Conservation (phyloP, 768 basidiomycete species). For the Mrakia blollopis region DNA sequence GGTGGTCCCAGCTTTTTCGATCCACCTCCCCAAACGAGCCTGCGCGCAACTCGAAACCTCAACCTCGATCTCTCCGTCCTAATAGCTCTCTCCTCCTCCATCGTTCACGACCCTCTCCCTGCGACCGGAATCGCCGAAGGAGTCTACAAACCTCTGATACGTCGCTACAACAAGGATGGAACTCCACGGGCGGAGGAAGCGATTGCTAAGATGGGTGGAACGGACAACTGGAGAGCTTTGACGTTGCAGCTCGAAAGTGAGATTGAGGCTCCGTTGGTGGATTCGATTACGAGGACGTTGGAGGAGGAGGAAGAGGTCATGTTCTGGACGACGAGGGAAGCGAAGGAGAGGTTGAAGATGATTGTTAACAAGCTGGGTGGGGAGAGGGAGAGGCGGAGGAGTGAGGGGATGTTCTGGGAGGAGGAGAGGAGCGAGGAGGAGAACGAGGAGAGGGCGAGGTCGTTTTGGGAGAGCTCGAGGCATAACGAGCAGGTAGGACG, state of each 20-base stretch:
- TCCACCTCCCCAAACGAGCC: constrained; percentile 26
- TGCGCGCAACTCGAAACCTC: constrained; percentile 56
- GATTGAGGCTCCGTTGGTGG: constrained; percentile 58
- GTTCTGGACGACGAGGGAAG: constrained; percentile 79
- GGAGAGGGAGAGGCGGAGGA: constrained; percentile 59
- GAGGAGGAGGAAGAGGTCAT: constrained; percentile 45
- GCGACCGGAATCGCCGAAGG: constrained; percentile 54
- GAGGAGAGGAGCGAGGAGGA: constrained; percentile 43
- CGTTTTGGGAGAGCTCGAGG: constrained; percentile 63
- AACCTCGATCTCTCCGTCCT: constrained; percentile 80
- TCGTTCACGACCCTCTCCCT: constrained; percentile 69
- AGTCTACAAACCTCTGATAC: constrained; percentile 55
- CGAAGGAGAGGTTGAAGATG: constrained; percentile 63
- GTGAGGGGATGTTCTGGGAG: constrained; percentile 56
- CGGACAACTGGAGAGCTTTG: constrained; percentile 64
- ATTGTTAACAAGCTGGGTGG: constrained; percentile 81
- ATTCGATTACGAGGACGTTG: constrained; percentile 48
- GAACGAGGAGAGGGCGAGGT: constrained; percentile 33
- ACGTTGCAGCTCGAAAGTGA: constrained; percentile 70
- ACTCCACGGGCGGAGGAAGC: constrained; percentile 13
- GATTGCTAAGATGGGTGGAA: constrained; percentile 32
- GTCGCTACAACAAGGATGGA: constrained; percentile 30
- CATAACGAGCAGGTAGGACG: constrained; percentile 53
- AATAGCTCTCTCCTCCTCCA: constrained; percentile 76
- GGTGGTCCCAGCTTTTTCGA: neutral